A percentile compares a stretch with the other conserved stretches of the same genome.
Evolutionary conservation across 345 rosid genomes (phyloP).

Genomic region (Euclidium syriacum): DNA sequence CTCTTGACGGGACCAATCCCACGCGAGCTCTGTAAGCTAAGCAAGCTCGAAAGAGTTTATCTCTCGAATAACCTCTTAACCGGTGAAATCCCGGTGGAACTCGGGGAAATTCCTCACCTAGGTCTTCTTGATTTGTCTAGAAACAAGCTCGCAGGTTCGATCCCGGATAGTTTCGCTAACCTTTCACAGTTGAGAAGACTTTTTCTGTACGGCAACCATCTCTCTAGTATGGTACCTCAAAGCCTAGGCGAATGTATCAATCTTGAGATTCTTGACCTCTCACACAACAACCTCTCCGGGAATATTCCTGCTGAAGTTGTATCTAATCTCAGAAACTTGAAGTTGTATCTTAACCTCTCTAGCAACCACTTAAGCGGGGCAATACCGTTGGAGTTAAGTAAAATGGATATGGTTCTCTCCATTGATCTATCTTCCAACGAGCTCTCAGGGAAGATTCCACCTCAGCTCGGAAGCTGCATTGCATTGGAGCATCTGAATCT

Average conservation of each 20-base stretch:
- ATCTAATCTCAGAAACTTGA: conserved; percentile 57
- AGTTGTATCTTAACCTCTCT: conserved; percentile 81
- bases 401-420: conserved; percentile 94
- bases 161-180: conserved; percentile 75
- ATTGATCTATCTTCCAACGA: conserved; percentile 78
- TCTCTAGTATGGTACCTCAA: conserved; percentile 67
- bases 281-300: conserved; percentile 65
- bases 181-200: conserved; percentile 74
- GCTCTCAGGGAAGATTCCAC: conserved; percentile 59
- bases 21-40: conserved; percentile 49
- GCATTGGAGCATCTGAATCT: conserved; percentile 83
- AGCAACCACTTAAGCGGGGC: conserved; percentile 60
- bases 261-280: conserved; percentile 81
- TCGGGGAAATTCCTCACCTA: conserved; percentile 63
- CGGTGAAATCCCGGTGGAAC: conserved; percentile 65
- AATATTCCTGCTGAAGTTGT: conserved; percentile 62
- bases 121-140: conserved; percentile 82
- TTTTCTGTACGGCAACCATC: conserved; percentile 50
- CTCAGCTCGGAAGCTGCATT: conserved; percentile 82
- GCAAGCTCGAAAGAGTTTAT: conserved; percentile 70
- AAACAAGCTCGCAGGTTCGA: conserved; percentile 73
- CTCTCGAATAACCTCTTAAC: conserved; percentile 67
- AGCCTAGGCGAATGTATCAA: conserved; percentile 69
- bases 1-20: conserved; percentile 73
- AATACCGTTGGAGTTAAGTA: conserved; percentile 74